A percentile compares a stretch with the other conserved stretches of the same genome.
Conservation (phyloP, 75 land plant genomes). For the Selaginella tamariscina region DNA sequence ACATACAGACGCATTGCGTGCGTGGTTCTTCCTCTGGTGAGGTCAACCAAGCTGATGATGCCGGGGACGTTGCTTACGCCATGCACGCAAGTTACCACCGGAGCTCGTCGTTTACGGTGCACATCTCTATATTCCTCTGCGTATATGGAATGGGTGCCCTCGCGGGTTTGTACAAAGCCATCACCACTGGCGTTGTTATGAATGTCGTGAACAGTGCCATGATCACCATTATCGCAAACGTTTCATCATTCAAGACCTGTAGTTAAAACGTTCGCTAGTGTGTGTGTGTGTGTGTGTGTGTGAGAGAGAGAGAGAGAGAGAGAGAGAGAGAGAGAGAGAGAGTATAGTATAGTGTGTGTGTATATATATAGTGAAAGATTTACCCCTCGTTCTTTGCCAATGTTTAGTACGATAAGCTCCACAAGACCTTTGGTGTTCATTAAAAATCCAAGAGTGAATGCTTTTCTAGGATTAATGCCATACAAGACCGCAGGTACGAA, state of each 20-base stretch:
- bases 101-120: conserved; percentile 21
- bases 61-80: conserved; percentile 38
- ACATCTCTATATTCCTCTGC: conserved; percentile 2
- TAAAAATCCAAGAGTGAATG: conserved; percentile 18
- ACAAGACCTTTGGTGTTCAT: conserved; percentile 28
- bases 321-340: background rate
- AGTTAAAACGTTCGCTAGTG: background rate
- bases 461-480: conserved; percentile 14
- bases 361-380: background rate
- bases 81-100: conserved; percentile 43
- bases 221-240: conserved; percentile 9
- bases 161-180: conserved; percentile 3
- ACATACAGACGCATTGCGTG: conserved; percentile 36
- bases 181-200: conserved; percentile 2
- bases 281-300: too few relatives aligned
- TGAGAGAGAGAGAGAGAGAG: too few relatives aligned
- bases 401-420: conserved; percentile 32
- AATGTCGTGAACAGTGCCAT: conserved; percentile 10
- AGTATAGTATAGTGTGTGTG: background rate
- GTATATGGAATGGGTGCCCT: background rate
- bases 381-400: conserved; percentile 45
- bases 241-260: conserved; percentile 11
- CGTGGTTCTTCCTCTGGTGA: conserved; percentile 29
- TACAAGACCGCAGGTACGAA: conserved; percentile 24
- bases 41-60: conserved; percentile 45